Percentiles rank a stretch among this genome's conserved stretches.
Evolutionary conservation across 495 filamentous ascomycete genomes (phyloP).

Genomic region (Collariella sp.): DNA sequence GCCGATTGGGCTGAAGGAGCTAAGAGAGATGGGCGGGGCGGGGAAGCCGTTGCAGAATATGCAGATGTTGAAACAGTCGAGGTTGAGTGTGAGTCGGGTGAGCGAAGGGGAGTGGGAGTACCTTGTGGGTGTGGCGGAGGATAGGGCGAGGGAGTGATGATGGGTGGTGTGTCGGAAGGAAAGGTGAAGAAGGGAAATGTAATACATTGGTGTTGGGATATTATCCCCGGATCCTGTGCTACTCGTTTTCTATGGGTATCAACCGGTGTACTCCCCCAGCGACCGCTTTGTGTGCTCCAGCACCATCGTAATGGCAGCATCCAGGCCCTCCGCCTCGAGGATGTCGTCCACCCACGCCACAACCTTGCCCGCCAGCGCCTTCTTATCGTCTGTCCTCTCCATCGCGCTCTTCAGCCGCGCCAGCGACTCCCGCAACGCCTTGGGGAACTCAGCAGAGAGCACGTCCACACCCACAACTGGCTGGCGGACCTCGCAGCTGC

Average conservation of each 20-base stretch:
- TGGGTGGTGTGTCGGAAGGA: background rate
- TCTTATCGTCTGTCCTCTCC: slow-evolving; percentile 34
- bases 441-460: slow-evolving; percentile 62
- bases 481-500: slow-evolving; percentile 61
- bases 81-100: slow-evolving; percentile 80
- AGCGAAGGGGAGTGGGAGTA: slow-evolving; percentile 68
- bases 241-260: slow-evolving; percentile 16
- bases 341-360: slow-evolving; percentile 52
- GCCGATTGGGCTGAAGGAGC: slow-evolving; percentile 62
- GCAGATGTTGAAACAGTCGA: slow-evolving; percentile 68
- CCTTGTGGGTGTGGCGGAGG: slow-evolving; percentile 50
- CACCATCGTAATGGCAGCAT: slow-evolving; percentile 58
- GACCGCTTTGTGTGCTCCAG: slow-evolving; percentile 46
- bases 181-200: background rate
- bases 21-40: slow-evolving; percentile 52
- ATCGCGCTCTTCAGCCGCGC: slow-evolving; percentile 45
- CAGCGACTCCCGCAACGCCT: slow-evolving; percentile 56
- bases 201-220: background rate
- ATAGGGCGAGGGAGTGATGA: slow-evolving; percentile 17
- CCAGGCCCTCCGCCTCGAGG: slow-evolving; percentile 49
- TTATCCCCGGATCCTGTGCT: background rate
- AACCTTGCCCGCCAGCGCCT: slow-evolving; percentile 46
- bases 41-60: slow-evolving; percentile 67
- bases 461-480: slow-evolving; percentile 57
- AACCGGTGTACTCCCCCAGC: slow-evolving; percentile 18